Base-by-base conservation (phyloP, 169 alveolate genomes). In the Fabrea salina region DNA sequence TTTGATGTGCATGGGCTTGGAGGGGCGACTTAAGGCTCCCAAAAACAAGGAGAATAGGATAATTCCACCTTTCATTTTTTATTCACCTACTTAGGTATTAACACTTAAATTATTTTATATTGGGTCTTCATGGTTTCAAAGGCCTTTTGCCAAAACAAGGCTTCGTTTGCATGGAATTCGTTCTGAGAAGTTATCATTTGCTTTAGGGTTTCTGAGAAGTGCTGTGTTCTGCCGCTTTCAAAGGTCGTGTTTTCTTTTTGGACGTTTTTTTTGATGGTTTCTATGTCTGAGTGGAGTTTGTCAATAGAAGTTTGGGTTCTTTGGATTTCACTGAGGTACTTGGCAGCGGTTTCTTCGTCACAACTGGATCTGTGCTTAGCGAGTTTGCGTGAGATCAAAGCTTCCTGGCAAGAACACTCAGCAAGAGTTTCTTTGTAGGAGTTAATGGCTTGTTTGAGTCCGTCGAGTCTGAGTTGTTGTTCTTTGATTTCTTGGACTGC, bases 391-490 rank as follows among this genome's bases (percentile, higher is more conserved):
- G 74, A 33, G 11, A 61, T 61, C 0, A 61, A 27, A 22, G 43
- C 39, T 35, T 61, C 41, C 25, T n/a, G 32, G n/a, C 39, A 13
- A 25, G 51, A 1, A 30, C 49, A 68, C 32, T 68, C 78, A 13
- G 40, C 78, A 1, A 68, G 32, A 4, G 78, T 68, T 8, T 16
- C 3, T 44, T 68, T 68, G 30, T 68, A 68, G 8, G 57, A 19
- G 19, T 68, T 47, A 13, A 68, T 7, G 7, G 78, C 78, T 39
- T 40, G 32, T 68, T 68, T 68, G 8, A 68, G 32, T 30, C 78
- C 78, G 22, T 68, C 64, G 8, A 68, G 2, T 39, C 78, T 37
- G 8, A 68, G 44, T 11, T n/a, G 39, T 68, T 68, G 64, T 68
- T 68, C 78, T 16, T 68, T 37, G 25, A 68, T 8, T 44, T 68